Evolutionary conservation across 192 early-diverging fungal genomes (phyloP).

Genomic region (Chytriomyces sp.): DNA sequence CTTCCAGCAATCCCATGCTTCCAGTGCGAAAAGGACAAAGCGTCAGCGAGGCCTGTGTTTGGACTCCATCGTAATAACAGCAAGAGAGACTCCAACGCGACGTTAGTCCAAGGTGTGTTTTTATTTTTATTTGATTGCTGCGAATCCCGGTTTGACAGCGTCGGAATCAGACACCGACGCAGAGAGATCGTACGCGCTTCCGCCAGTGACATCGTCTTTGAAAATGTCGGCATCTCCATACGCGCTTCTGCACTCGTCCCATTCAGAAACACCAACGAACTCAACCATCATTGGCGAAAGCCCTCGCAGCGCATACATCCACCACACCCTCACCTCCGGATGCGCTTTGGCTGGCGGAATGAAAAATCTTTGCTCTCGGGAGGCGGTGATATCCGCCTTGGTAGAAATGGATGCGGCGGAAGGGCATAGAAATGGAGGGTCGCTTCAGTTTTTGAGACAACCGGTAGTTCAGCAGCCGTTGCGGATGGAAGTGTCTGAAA

Average conservation of each 20-base stretch:
- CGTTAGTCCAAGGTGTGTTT: background rate
- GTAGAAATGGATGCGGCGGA: slow-evolving; percentile 1
- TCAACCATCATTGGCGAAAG: background rate
- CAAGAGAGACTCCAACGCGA: background rate
- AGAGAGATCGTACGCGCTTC: background rate
- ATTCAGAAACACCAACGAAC: background rate
- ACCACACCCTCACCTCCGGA: slow-evolving; percentile 18
- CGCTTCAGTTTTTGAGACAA: background rate
- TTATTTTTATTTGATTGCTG: background rate
- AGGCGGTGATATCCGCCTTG: background rate
- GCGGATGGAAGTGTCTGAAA: background rate
- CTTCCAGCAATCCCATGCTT: slow-evolving; percentile 15
- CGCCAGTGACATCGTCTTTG: background rate
- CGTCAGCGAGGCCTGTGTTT: background rate
- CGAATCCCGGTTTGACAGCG: background rate
- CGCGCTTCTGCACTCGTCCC: background rate
- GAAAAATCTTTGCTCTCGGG: background rate
- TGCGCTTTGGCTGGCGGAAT: background rate
- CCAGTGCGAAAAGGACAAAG: slow-evolving; percentile 8
- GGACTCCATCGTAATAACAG: background rate
- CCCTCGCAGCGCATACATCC: slow-evolving; percentile 1
- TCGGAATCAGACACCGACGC: background rate
- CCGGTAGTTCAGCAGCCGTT: background rate
- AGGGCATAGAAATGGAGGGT: background rate
- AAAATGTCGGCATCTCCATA: background rate